These are phyloP conservation scores for Millerago galiae DNA, from an alignment of 805 yeast species.

Conservation along the genomic window DNA sequence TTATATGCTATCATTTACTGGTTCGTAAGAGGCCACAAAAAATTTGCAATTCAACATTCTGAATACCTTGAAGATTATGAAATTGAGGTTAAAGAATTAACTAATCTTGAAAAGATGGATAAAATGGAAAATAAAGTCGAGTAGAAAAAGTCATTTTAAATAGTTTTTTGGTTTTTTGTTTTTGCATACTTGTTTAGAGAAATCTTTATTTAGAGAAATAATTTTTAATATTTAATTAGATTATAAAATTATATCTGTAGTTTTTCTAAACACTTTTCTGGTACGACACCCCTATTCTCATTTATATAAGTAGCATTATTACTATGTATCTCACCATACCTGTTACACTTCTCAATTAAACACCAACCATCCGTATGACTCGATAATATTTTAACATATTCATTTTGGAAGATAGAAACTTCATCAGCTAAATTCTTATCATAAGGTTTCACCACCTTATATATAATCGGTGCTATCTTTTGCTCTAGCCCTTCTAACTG, in stretches of 20 bases:
- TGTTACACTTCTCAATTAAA: constrained; percentile 30
- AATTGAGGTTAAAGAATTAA: not conserved
- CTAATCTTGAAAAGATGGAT: too few relatives aligned
- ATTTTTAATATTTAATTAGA: not conserved
- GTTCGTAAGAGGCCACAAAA: constrained; percentile 35
- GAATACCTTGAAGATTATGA: constrained; percentile 3
- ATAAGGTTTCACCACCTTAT: constrained; percentile 23
- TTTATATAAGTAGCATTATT: constrained; percentile 23
- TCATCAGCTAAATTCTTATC: constrained; percentile 32
- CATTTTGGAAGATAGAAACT: constrained; percentile 26
- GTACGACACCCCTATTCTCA: constrained; percentile 35
- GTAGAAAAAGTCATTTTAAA: too few relatives aligned
- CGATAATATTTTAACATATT: constrained; percentile 29
- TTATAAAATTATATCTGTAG: not conserved
- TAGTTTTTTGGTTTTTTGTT: not conserved
- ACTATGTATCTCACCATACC: constrained; percentile 15
- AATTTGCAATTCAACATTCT: constrained; percentile 23
- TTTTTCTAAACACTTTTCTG: constrained; percentile 28
- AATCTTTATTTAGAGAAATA: not conserved
- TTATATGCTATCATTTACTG: constrained; percentile 44
- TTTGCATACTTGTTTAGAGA: too few relatives aligned
- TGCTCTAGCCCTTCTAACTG: constrained; percentile 18
- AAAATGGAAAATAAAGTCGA: not conserved
- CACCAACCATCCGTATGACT: constrained; percentile 42
- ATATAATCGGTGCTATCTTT: constrained; percentile 12